A percentile compares a stretch with the other conserved stretches of the same genome.
Evolutionary conservation across 2,329 filamentous ascomycete species (phyloP).

Genomic region (Hirsutella rhossiliensis): DNA sequence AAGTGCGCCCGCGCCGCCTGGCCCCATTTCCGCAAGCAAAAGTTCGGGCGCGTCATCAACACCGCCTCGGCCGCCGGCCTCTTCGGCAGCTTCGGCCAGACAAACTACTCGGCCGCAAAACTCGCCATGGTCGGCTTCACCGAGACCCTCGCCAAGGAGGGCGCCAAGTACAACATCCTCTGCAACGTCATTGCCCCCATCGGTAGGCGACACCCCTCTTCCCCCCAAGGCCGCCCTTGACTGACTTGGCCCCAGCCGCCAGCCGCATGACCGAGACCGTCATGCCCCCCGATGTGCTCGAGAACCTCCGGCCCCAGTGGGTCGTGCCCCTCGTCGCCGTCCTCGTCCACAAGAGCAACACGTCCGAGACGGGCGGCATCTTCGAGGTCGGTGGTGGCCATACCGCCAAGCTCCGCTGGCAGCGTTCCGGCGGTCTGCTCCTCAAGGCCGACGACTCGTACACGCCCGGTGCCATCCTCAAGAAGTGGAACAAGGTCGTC

Average conservation of each 20-base stretch:
- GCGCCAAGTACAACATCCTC: conserved; percentile 94
- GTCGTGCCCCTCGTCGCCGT: conserved; percentile 86
- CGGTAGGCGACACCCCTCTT: conserved; percentile 17
- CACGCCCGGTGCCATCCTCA: conserved; percentile 76
- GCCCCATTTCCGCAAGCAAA: conserved; percentile 97
- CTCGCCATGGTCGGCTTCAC: conserved; percentile 93
- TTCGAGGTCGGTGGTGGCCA: conserved; percentile 92
- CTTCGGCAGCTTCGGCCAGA: conserved; percentile 91
- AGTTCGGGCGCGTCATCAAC: conserved; percentile 94
- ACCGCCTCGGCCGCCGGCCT: conserved; percentile 92
- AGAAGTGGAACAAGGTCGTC: conserved; percentile 78
- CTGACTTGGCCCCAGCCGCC: conserved; percentile 45
- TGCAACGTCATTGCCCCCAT: conserved; percentile 92
- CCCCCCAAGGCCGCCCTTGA: neutral
- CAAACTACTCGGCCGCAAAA: conserved; percentile 96
- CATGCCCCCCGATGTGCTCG: conserved; percentile 87
- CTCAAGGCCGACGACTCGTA: conserved; percentile 81
- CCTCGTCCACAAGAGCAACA: conserved; percentile 77
- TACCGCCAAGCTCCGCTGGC: conserved; percentile 88
- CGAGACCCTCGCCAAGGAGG: conserved; percentile 95
- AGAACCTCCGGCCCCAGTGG: conserved; percentile 83
- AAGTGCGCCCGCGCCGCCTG: conserved; percentile 92
- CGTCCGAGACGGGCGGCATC: conserved; percentile 71
- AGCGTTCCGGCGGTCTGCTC: conserved; percentile 78
- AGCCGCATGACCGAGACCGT: conserved; percentile 92